Evolutionary conservation across 805 yeast species (phyloP).

Genomic region (Wickerhamomyces xylosicus): DNA sequence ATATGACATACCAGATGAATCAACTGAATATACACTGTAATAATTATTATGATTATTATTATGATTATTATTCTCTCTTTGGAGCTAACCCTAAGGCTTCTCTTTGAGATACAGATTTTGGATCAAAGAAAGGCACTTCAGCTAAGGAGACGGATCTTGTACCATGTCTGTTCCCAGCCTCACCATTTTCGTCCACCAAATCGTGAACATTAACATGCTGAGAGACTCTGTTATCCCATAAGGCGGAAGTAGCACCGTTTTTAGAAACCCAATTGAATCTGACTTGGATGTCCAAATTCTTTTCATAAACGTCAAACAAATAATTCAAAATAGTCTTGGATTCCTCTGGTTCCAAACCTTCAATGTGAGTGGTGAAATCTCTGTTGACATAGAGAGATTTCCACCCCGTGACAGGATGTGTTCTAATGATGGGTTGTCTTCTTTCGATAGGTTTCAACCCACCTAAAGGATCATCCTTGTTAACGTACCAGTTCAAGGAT

Average conservation of each 20-base stretch:
- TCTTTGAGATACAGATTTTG: slow-evolving; percentile 39
- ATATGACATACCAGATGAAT: too few relatives aligned
- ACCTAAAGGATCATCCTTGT: slow-evolving; percentile 31
- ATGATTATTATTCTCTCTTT: background rate
- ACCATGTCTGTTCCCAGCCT: slow-evolving; percentile 37
- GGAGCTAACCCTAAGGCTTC: slow-evolving; percentile 21
- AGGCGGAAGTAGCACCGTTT: slow-evolving; percentile 34
- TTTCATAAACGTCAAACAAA: slow-evolving; percentile 32
- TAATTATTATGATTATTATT: too few relatives aligned
- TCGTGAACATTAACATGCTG: slow-evolving; percentile 44
- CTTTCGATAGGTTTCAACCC: slow-evolving; percentile 36
- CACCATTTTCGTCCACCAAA: slow-evolving; percentile 36
- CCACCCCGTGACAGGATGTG: slow-evolving; percentile 56
- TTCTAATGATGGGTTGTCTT: slow-evolving; percentile 45
- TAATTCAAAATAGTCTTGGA: slow-evolving; percentile 32
- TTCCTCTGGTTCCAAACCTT: slow-evolving; percentile 22
- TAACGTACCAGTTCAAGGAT: slow-evolving; percentile 28
- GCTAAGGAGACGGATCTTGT: slow-evolving; percentile 44
- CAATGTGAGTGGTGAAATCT: slow-evolving; percentile 33
- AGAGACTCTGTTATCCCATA: slow-evolving; percentile 52
- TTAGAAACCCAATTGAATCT: slow-evolving; percentile 9
- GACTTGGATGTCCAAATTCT: slow-evolving; percentile 30
- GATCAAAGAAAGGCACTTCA: slow-evolving; percentile 41
- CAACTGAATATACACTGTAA: too few relatives aligned
- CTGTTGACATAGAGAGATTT: slow-evolving; percentile 43